Evolutionary conservation across 148 eudicot genomes (phyloP).

Genomic region (Simmondsia chinensis): DNA sequence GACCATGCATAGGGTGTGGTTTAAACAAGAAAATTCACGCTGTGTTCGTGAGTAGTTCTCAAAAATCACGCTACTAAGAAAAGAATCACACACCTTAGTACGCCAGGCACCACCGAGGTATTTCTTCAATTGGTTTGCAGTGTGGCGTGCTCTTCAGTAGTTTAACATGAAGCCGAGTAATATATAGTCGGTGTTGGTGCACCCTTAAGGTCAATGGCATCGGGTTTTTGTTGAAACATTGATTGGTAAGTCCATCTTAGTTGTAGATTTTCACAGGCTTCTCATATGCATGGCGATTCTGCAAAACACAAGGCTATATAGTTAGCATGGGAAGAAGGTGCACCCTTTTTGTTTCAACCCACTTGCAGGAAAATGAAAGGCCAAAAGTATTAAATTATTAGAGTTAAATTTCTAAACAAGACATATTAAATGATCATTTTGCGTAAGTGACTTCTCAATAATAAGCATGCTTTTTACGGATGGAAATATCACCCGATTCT

Average conservation of each 20-base stretch:
- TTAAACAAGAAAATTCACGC: conserved; percentile 1
- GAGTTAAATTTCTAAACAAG: too few species aligned
- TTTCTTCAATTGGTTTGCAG: conserved; percentile 5
- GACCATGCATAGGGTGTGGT: neutral
- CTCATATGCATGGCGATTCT: conserved; percentile 88
- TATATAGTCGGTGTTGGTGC: conserved; percentile 8
- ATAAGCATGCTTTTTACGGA: too few species aligned
- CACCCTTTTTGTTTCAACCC: too few species aligned
- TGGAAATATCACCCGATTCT: too few species aligned
- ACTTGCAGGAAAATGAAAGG: too few species aligned
- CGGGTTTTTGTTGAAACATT: conserved; percentile 3
- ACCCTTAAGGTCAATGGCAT: conserved; percentile 15
- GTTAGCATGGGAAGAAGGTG: too few species aligned
- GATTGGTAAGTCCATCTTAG: conserved; percentile 24
- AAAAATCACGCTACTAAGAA: neutral
- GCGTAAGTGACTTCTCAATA: too few species aligned
- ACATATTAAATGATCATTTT: too few species aligned
- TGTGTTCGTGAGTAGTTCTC: neutral
- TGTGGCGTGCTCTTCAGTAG: conserved; percentile 2
- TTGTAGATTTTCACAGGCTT: conserved; percentile 92
- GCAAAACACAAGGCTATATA: conserved; percentile 22
- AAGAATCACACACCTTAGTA: neutral
- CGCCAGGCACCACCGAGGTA: conserved; percentile 1
- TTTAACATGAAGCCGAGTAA: conserved; percentile 8
- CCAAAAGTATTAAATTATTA: too few species aligned